Conservation (phyloP, 169 alveolate species). For the Miamiensis avidus region DNA sequence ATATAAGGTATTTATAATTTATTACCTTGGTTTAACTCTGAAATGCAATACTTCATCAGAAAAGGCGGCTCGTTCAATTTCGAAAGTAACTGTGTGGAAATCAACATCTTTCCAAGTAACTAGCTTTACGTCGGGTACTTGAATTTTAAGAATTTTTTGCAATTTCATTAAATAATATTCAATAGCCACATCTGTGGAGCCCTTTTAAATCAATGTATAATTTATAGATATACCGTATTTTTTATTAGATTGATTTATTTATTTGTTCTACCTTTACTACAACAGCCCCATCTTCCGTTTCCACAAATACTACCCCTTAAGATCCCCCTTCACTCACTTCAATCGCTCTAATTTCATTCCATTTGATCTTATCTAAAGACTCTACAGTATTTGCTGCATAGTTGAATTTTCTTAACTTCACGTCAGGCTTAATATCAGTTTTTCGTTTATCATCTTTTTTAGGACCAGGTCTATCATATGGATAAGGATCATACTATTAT, state of each 20-base stretch:
- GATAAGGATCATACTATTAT: slow-evolving; percentile 13
- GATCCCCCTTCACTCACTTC: slow-evolving; percentile 8
- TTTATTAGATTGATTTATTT: no score
- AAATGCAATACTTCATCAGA: slow-evolving; percentile 11
- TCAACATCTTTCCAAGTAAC: slow-evolving; percentile 7
- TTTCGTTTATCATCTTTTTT: not conserved
- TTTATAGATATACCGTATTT: no score
- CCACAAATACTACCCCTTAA: slow-evolving; percentile 18
- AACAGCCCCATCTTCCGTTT: slow-evolving; percentile 26
- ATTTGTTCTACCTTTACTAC: slow-evolving; percentile 4
- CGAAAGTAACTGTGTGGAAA: not conserved
- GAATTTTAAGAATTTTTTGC: not conserved
- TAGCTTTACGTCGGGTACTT: slow-evolving; percentile 7
- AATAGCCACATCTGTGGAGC: slow-evolving; percentile 23
- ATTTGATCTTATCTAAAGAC: slow-evolving; percentile 1
- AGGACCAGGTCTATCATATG: slow-evolving; percentile 19
- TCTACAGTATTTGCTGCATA: slow-evolving; percentile 12
- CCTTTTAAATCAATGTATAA: no score
- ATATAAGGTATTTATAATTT: no score
- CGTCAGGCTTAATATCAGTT: slow-evolving; percentile 18
- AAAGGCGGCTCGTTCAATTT: slow-evolving; percentile 12
- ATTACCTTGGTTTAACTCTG: not conserved
- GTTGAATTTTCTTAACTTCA: slow-evolving; percentile 11
- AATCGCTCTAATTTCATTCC: slow-evolving; percentile 24
- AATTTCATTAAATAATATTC: slow-evolving; percentile 2